Evolutionary conservation across 176 grass and related monocot species (phyloP).

Genomic region (Bothriochloa decipiens): DNA sequence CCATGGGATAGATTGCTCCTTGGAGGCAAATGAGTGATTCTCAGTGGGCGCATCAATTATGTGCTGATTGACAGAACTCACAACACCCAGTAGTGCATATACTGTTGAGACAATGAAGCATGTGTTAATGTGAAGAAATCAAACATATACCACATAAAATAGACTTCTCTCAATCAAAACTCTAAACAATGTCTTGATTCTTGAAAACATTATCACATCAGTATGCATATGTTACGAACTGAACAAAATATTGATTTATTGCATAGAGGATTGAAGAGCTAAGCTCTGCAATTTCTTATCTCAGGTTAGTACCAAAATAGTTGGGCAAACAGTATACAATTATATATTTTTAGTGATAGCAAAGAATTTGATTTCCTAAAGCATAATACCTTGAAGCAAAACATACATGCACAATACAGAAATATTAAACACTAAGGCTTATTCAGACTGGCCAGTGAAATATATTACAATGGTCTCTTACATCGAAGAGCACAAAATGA

Average conservation of each 20-base stretch:
- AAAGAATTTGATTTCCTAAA: not conserved
- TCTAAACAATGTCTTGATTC: not conserved
- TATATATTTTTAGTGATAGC: not conserved
- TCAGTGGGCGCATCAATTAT: conserved; percentile 76
- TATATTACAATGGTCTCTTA: conserved; percentile 10
- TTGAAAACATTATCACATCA: conserved; percentile 12
- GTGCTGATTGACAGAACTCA: conserved; percentile 93
- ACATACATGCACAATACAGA: conserved; percentile 11
- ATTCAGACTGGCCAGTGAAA: not conserved
- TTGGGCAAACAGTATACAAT: not conserved
- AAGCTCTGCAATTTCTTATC: not conserved
- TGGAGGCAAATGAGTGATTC: conserved; percentile 33
- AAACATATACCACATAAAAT: conserved; percentile 22
- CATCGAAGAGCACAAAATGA: conserved; percentile 3
- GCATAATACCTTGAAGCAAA: conserved; percentile 5
- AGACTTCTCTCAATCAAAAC: conserved; percentile 4
- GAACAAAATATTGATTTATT: not conserved
- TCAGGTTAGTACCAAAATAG: not conserved
- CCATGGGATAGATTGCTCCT: conserved; percentile 68
- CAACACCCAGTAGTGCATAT: conserved; percentile 87
- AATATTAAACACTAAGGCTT: conserved; percentile 21
- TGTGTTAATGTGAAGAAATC: conserved; percentile 9
- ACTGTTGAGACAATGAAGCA: conserved; percentile 56
- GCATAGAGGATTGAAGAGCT: not conserved
- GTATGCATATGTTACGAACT: not conserved